A percentile compares a stretch with the other conserved stretches of the same genome.
Conservation (phyloP, 306 rosid genomes). For the Luffa acutangula region DNA sequence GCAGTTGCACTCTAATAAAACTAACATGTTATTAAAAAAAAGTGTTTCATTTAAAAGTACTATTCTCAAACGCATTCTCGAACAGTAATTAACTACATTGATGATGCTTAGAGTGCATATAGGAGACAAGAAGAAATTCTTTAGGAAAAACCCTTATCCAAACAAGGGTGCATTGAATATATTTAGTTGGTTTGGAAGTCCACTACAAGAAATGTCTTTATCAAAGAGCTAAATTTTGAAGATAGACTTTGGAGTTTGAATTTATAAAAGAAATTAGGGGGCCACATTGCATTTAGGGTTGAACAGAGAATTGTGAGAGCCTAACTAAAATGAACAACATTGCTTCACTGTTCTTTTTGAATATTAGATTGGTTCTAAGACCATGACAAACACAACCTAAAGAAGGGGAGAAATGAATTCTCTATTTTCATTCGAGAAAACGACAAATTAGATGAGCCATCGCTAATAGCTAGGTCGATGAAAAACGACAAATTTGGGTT, state of each 20-base stretch:
- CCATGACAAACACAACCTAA: not conserved
- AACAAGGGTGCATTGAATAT: conserved; percentile 4
- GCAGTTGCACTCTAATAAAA: not conserved
- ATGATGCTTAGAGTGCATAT: not conserved
- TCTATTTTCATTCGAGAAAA: not conserved
- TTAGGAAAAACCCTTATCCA: not conserved
- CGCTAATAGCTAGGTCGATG: not conserved
- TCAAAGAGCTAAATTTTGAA: not conserved
- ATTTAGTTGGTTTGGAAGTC: not conserved
- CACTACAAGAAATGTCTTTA: not conserved
- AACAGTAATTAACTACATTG: not conserved
- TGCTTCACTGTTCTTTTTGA: not conserved
- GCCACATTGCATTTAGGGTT: not conserved
- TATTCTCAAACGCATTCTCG: not conserved
- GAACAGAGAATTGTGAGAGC: not conserved
- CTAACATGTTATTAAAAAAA: not conserved
- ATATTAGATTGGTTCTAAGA: not conserved
- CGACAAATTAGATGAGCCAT: not conserved
- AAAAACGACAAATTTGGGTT: not conserved
- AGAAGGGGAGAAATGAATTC: not conserved
- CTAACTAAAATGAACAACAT: not conserved
- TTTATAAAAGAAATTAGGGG: not conserved
- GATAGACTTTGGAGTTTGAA: not conserved
- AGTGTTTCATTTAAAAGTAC: not conserved
- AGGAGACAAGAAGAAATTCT: not conserved